These are phyloP conservation scores for Pseudogymnoascus sp. DNA, from an alignment of 2,329 filamentous ascomycete genomes.

Conservation along the genomic window DNA sequence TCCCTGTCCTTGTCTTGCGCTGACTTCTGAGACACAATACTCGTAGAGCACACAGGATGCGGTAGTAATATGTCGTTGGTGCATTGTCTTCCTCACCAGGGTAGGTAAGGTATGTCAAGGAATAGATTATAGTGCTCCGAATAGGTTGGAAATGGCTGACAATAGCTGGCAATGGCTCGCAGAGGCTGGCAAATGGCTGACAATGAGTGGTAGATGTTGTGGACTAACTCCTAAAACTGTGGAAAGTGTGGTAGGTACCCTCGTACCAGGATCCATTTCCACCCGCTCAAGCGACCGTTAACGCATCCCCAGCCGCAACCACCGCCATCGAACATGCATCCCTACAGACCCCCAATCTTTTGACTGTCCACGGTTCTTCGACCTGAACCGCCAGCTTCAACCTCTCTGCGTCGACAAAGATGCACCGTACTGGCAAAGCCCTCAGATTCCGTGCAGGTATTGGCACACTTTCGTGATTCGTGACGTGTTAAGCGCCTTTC, in stretches of 20 bases:
- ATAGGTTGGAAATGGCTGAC: neutral
- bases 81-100: neutral
- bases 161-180: neutral
- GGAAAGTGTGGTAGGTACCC: neutral
- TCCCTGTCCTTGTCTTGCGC: conserved; percentile 7
- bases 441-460: conserved; percentile 28
- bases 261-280: neutral
- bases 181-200: neutral
- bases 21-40: conserved; percentile 8
- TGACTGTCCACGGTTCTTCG: neutral
- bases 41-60: neutral
- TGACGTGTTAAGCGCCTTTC: conserved; percentile 25
- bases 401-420: conserved; percentile 6
- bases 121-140: neutral
- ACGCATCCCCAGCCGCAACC: conserved; percentile 5
- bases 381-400: neutral
- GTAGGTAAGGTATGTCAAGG: conserved; percentile 1
- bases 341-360: conserved; percentile 5
- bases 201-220: conserved; percentile 1
- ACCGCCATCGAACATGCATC: neutral
- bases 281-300: conserved; percentile 9
- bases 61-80: neutral
- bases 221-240: neutral
- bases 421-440: conserved; percentile 3
- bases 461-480: conserved; percentile 25